Conservation (phyloP, 1,139 yeast species). For the Yamadazyma songkhlaensis region DNA sequence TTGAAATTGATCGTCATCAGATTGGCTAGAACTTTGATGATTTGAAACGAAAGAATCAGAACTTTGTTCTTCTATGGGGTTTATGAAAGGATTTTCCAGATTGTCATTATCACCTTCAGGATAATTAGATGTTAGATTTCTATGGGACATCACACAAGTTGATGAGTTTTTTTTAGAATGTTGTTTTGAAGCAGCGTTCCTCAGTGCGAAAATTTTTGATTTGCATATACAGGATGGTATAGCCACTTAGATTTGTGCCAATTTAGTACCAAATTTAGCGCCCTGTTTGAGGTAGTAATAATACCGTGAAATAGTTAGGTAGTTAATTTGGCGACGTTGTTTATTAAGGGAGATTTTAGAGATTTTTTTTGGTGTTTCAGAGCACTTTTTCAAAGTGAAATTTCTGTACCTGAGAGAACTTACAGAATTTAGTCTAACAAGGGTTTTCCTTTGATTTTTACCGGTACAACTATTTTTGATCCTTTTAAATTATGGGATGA, state of each 20-base stretch:
- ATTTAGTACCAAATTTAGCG: too few relatives aligned
- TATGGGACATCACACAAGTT: constrained; percentile 9
- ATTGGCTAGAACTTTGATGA: constrained; percentile 21
- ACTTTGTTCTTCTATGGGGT: constrained; percentile 25
- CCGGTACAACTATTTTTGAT: too few relatives aligned
- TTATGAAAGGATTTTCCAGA: constrained; percentile 24
- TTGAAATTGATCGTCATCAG: constrained; percentile 24
- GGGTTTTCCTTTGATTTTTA: too few relatives aligned
- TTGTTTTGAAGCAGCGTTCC: not conserved
- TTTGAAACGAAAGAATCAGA: constrained; percentile 24
- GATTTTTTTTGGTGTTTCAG: too few relatives aligned
- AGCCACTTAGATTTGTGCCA: not conserved
- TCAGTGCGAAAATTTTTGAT: constrained; percentile 1
- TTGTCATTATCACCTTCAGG: constrained; percentile 16
- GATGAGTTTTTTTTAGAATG: not conserved
- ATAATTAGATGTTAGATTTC: constrained; percentile 31
- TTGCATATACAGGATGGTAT: not conserved
- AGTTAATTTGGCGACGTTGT: too few relatives aligned
- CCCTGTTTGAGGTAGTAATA: too few relatives aligned
- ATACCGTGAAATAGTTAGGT: too few relatives aligned
- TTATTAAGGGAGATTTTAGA: too few relatives aligned
- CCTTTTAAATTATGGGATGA: too few relatives aligned
- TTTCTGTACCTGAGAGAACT: too few relatives aligned
- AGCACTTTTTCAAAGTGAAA: too few relatives aligned
- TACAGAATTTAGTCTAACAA: too few relatives aligned